Percentiles rank a stretch among this genome's conserved stretches.
These are phyloP conservation scores for Lachnellula cervina DNA, from an alignment of 2,329 filamentous ascomycete species.

Conservation along the genomic window DNA sequence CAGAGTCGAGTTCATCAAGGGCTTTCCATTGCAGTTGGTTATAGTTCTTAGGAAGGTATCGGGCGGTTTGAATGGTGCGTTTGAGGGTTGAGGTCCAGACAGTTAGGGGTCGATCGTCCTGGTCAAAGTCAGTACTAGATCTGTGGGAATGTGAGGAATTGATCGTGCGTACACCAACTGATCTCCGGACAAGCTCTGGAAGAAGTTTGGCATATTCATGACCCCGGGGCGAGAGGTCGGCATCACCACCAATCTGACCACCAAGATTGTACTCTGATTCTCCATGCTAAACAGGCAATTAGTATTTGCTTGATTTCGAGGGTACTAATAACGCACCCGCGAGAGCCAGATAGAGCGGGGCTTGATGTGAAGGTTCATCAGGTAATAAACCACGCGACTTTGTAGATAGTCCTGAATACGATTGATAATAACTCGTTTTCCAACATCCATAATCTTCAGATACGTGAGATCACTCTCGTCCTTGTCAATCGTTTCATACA, in stretches of 20 bases:
- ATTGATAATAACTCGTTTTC: constrained; percentile 96
- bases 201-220: constrained; percentile 82
- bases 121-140: constrained; percentile 2
- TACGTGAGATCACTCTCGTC: constrained; percentile 88
- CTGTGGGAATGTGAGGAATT: not conserved
- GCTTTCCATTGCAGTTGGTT: constrained; percentile 99
- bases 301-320: constrained; percentile 9
- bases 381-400: constrained; percentile 93
- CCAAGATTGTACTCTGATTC: constrained; percentile 90
- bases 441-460: constrained; percentile 95
- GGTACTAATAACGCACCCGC: constrained; percentile 53
- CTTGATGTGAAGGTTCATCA: constrained; percentile 98
- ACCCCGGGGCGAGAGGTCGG: constrained; percentile 78
- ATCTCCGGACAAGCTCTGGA: constrained; percentile 77
- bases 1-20: constrained; percentile 92
- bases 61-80: constrained; percentile 87
- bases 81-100: constrained; percentile 73
- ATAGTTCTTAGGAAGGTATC: constrained; percentile 73
- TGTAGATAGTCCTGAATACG: constrained; percentile 95
- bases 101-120: constrained; percentile 57
- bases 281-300: constrained; percentile 60
- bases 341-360: constrained; percentile 96
- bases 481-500: constrained; percentile 89
- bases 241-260: constrained; percentile 90
- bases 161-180: constrained; percentile 67